A percentile compares a stretch with the other conserved stretches of the same genome.
Evolutionary conservation across 352 stramenopile genomes (phyloP).

Genomic region (Blastocystis sp.): DNA sequence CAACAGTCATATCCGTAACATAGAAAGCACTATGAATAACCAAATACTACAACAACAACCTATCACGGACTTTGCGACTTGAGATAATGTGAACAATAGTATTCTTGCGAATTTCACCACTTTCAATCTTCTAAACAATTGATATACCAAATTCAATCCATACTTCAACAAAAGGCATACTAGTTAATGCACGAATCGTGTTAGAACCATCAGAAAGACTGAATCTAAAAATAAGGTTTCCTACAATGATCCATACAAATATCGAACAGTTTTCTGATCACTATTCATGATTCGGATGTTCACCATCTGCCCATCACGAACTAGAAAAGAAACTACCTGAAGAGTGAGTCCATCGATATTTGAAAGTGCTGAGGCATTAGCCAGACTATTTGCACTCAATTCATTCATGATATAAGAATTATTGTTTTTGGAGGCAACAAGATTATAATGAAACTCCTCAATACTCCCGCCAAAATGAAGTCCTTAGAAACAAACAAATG

Average conservation of each 20-base stretch:
- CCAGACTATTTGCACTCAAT: slow-evolving; percentile 11
- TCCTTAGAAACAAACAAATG: slow-evolving; percentile 30
- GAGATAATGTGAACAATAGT: slow-evolving; percentile 35
- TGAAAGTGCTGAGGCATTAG: neutral
- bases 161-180: neutral
- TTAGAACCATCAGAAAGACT: slow-evolving; percentile 26
- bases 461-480: slow-evolving; percentile 23
- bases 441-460: neutral
- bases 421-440: slow-evolving; percentile 5
- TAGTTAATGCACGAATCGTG: slow-evolving; percentile 13
- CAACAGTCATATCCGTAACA: neutral
- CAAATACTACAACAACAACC: neutral
- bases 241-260: neutral
- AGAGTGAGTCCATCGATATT: neutral
- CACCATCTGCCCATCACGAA: neutral
- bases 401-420: slow-evolving; percentile 18
- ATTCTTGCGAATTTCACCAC: slow-evolving; percentile 6
- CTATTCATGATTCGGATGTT: neutral
- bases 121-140: slow-evolving; percentile 48
- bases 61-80: neutral
- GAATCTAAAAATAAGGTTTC: neutral
- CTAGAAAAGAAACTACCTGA: neutral
- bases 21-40: slow-evolving; percentile 13
- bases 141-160: neutral
- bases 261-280: neutral